Evolutionary conservation across 2,329 filamentous ascomycete species (phyloP), one percentile per base, ranked within the genome.

Genomic region (Colletotrichum lentis): DNA sequence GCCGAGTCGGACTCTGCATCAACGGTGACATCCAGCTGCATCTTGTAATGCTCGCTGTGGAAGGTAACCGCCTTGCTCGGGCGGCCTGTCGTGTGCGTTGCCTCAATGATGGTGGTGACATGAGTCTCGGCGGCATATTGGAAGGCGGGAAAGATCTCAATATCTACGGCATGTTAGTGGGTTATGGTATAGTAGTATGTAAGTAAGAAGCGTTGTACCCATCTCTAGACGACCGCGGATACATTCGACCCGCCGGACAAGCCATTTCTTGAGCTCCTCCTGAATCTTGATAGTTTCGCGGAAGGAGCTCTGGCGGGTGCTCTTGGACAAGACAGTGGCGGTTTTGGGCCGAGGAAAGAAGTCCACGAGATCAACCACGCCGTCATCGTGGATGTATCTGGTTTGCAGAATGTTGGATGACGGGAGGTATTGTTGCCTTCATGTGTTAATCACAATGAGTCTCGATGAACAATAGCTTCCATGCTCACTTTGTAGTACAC

Each of bases 371-470:
- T 91, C 90, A 12, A 91, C 86, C 0, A 93, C 91, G 1, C 91
- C 91, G 64, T 91, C 86, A 72, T 94, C 91, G 70, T 90, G 86
- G 71, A 93, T 90, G 76, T 91, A 93, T n/a, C 91, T 84, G 1
- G 91, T 94, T 76, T 93, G 89, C 2, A 94, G 81, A 67, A 94
- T 90, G 73, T 91, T 93, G 55, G 89, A 90, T 11, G 88, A 91
- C 0, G 91, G 90, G 2, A 93, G 83, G 73, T 94, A 94, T 74
- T 91, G 88, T 78, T 94, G 91, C 43, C 70, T 71, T 55, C 4
- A 3, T 1, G 10, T 14, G 20, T 10, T 57, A 53, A n/a, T 58
- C 22, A 67, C 8, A 43, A 43, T 14, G 0, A 12, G 20, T 3
- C 11, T 24, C 18, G 12, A 11, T 12, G 14, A 11, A 3, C 2